Conservation (phyloP, 2,329 filamentous ascomycete genomes). For the Cladophialophora carrionii region DNA sequence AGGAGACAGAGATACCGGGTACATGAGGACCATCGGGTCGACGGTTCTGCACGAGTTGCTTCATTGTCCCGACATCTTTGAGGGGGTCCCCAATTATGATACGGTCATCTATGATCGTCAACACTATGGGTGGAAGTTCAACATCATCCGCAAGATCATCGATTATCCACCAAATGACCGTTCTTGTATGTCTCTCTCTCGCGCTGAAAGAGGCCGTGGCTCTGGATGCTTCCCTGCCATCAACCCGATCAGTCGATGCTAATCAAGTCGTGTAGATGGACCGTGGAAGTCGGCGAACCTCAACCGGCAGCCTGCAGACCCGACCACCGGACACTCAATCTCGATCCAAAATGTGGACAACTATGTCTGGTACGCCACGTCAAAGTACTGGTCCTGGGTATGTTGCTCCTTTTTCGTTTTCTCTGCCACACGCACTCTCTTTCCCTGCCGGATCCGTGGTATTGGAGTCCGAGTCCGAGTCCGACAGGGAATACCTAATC, state of each 20-base stretch:
- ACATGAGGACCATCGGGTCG: constrained; percentile 9
- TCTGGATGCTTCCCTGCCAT: not conserved
- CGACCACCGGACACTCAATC: constrained; percentile 3
- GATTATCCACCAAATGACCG: not conserved
- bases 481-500: not conserved
- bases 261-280: not conserved
- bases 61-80: constrained; percentile 14
- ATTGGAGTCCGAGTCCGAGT: not conserved
- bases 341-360: constrained; percentile 19
- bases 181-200: not conserved
- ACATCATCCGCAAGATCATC: not conserved
- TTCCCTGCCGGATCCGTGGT: no score
- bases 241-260: not conserved
- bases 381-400: constrained; percentile 8
- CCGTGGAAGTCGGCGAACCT: constrained; percentile 8
- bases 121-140: not conserved
- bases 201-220: not conserved
- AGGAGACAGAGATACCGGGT: constrained; percentile 5
- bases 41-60: constrained; percentile 17
- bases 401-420: not conserved
- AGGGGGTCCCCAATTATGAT: constrained; percentile 10
- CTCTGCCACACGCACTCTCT: not conserved
- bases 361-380: constrained; percentile 17
- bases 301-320: constrained; percentile 12
- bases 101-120: not conserved